Percentiles rank a stretch among this genome's conserved stretches.
Evolutionary conservation across 345 rosid species (phyloP).

Genomic region (Acer yangbiense): DNA sequence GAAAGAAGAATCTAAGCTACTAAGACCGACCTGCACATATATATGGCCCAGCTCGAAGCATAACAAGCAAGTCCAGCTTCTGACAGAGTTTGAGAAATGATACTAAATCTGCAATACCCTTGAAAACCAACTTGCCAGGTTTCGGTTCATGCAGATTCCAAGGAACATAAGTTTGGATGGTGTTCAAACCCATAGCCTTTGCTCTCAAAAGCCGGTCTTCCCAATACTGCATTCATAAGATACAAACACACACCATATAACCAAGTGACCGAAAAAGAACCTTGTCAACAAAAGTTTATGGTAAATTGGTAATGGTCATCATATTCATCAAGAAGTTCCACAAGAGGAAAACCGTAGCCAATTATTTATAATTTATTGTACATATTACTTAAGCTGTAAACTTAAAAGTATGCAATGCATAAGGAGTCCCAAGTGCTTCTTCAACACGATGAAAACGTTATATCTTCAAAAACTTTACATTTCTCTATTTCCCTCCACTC

Average conservation of each 20-base stretch:
- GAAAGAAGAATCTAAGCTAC: neutral
- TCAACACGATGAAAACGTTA: neutral
- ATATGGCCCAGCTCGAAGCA: constrained; percentile 96
- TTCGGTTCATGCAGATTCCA: constrained; percentile 98
- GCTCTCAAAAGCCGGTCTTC: constrained; percentile 86
- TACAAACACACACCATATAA: neutral
- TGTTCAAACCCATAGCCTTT: constrained; percentile 84
- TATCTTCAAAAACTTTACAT: neutral
- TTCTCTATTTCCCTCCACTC: neutral
- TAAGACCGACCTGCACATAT: constrained; percentile 76
- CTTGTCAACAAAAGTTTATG: too few relatives aligned
- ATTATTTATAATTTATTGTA: neutral
- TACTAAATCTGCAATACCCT: constrained; percentile 73
- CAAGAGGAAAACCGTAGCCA: neutral
- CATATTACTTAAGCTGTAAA: neutral
- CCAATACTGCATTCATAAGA: constrained; percentile 65
- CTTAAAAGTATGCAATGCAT: neutral
- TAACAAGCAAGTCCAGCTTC: constrained; percentile 74
- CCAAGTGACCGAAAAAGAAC: too few relatives aligned
- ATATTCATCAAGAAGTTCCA: neutral
- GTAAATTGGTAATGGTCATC: too few relatives aligned
- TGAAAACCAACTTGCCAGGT: constrained; percentile 68
- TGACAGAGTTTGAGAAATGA: constrained; percentile 80
- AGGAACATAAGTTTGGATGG: constrained; percentile 87
- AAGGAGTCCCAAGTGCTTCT: neutral